Evolutionary conservation across 2,329 filamentous ascomycete species (phyloP).

Genomic region (Alternaria metachromatica): DNA sequence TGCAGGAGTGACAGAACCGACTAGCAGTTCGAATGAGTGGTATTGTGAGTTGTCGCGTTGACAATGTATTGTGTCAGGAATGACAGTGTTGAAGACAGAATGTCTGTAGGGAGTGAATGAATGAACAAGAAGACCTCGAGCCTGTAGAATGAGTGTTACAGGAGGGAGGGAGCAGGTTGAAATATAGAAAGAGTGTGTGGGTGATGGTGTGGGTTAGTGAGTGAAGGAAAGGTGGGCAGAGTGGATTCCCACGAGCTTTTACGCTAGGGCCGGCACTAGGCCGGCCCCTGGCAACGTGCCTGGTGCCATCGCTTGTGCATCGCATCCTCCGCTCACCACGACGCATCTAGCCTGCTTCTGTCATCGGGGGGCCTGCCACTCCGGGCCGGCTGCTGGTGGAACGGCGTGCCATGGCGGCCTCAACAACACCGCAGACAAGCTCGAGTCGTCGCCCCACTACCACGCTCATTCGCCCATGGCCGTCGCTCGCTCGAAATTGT

Average conservation of each 20-base stretch:
- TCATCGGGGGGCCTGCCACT: conserved; percentile 22
- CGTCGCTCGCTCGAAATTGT: background rate
- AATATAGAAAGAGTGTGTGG: conserved; percentile 33
- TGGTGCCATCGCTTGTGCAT: conserved; percentile 9
- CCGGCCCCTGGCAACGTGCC: conserved; percentile 25
- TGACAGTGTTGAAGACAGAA: conserved; percentile 44
- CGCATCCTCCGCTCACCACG: conserved; percentile 29
- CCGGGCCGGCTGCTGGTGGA: conserved; percentile 30
- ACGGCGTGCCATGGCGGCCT: conserved; percentile 28
- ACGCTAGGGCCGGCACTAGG: conserved; percentile 5
- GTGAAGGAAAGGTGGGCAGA: conserved; percentile 10
- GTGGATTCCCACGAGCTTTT: conserved; percentile 7
- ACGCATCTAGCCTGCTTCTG: conserved; percentile 13
- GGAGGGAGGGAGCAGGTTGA: conserved; percentile 22
- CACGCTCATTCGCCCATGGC: conserved; percentile 1
- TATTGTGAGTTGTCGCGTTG: conserved; percentile 20
- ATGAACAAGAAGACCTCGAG: conserved; percentile 47
- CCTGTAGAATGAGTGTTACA: conserved; percentile 39
- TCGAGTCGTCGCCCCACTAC: background rate
- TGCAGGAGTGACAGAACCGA: conserved; percentile 39
- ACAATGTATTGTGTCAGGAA: conserved; percentile 37
- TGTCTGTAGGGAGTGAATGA: conserved; percentile 42
- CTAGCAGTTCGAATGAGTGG: conserved; percentile 42
- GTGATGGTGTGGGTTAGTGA: conserved; percentile 22
- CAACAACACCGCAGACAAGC: conserved; percentile 20